Evolutionary conservation across 1,284 basidiomycete species (phyloP), one percentile per base, ranked within the genome.

Genomic region (Vanrija humicola): DNA sequence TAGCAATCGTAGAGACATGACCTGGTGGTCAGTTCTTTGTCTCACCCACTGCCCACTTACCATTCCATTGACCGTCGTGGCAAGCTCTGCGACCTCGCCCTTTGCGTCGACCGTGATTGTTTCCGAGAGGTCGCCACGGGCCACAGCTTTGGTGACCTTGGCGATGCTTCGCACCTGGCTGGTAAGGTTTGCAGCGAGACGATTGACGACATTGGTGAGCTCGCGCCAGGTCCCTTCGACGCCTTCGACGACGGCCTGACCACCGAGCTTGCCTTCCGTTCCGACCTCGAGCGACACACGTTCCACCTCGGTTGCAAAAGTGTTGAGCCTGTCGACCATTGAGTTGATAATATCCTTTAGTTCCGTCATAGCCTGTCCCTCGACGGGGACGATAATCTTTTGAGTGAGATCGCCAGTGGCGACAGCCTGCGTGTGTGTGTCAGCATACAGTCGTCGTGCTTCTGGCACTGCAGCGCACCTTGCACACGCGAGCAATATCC

Each of bases 21-120:
- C 78, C 77, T 77, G 58, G 9, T 23, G 2, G 25, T 43, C 8
- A 48, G 46, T 6, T 10, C 34, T 2, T 28, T 38, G 29, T 34
- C 34, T 34, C 28, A n/a, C 26, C 8, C 19, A 23, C 21, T 23
- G 47, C 7, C 6, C 26, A 50, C 72, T 52, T 46, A 81, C 92
- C 96, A 97, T 98, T 75, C 89, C 89, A 72, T 98, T 98, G 74
- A 99, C 93, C 38, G 93, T 98, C 60, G 94, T 92, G 79, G 98
- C 98, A 70, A 98, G 80, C 76, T 98, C 95, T 51, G 97, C 81
- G 53, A 98, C 97, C 77, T 98, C 96, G 40, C 96, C 95, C 43
- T 88, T 86, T 1, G 95, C 95, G 69, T 96, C 89, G 66, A 99
- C 94, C 54, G 95, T 91, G 65, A 98, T 98, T 71, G 96, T 93